Conservation (phyloP, 345 rosid species). For the Eucalyptus erythrocorys region DNA sequence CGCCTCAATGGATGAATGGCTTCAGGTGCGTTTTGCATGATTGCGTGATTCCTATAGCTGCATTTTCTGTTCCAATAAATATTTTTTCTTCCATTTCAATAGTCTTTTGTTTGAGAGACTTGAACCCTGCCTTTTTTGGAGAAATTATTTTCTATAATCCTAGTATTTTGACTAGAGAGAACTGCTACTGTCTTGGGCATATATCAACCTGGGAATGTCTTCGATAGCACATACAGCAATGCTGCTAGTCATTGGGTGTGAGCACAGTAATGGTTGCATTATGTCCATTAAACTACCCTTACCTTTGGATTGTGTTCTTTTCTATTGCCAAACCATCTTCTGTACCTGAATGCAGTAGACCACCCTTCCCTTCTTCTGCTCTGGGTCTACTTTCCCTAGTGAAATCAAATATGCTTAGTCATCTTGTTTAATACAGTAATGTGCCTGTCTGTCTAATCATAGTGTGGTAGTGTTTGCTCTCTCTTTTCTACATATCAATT, state of each 20-base stretch:
- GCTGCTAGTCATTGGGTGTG: neutral
- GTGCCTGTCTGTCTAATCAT: neutral
- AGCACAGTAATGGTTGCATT: neutral
- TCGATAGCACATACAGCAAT: neutral
- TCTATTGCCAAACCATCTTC: neutral
- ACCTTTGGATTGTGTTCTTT: neutral
- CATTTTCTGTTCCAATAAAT: neutral
- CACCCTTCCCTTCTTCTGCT: neutral
- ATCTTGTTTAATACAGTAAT: neutral
- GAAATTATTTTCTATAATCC: neutral
- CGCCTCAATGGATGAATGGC: conserved; percentile 89
- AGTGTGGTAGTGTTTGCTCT: neutral
- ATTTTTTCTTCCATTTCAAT: neutral
- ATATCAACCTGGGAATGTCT: neutral
- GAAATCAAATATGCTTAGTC: neutral
- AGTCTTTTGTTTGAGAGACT: neutral
- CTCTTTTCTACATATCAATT: neutral
- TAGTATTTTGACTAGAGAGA: neutral
- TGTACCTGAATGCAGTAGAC: neutral
- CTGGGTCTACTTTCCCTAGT: neutral
- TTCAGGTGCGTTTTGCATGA: conserved; percentile 33
- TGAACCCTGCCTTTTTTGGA: neutral
- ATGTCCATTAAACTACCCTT: neutral
- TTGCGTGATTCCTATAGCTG: neutral
- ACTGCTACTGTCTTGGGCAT: neutral